Base-by-base conservation (phyloP, 805 yeast species). In the Zygosaccharomyces gambellarensis region DNA sequence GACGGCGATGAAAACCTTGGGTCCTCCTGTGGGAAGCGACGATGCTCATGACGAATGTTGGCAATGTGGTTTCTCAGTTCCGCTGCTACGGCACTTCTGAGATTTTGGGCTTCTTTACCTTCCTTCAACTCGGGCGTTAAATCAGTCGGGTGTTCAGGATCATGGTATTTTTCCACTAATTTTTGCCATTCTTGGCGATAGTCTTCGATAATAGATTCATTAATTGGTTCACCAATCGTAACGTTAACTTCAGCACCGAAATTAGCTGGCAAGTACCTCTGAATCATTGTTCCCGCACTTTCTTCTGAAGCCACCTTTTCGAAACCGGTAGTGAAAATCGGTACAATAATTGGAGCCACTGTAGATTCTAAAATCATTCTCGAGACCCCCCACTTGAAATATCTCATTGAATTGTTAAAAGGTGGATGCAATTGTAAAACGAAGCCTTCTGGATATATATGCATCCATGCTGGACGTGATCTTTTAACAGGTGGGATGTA, bases 381-480 rank as follows among this genome's bases (percentile, higher is more conserved):
- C 2, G 96, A 80, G 1, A 90, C 82, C 0, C 99, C 99, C 98
- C 98, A 92, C 63, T 87, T 85, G 74, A 94, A 92, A 68, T 87
- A 92, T 54, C 97, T 74, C 94, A 94, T 87, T 3, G 97, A 89
- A 56, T 88, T 86, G 44, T 78, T 74, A 63, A 80, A 82, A 0
- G 97, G 97, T 31, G 84, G 82, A 52, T 82, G 77, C 43, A 87
- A 65, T 65, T 94, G 99, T 46, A 92, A 78, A 4, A 92, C 98
- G 64, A 84, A 88, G 0, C 95, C 96, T 66, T 92, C 99, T 0
- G 99, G 99, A 67, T 88, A 92, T 3, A 90, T 81, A 64, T 92
- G 98, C 50, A 94, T 80, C 98, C 98, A 92, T 0, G 88, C 81
- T 0, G 94, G 84, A 50, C 78, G 80, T 12, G 75, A 67, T 48